phyloP scores from a whole-genome alignment of 257 asterid genomes.

The Solanum piurae region DNA sequence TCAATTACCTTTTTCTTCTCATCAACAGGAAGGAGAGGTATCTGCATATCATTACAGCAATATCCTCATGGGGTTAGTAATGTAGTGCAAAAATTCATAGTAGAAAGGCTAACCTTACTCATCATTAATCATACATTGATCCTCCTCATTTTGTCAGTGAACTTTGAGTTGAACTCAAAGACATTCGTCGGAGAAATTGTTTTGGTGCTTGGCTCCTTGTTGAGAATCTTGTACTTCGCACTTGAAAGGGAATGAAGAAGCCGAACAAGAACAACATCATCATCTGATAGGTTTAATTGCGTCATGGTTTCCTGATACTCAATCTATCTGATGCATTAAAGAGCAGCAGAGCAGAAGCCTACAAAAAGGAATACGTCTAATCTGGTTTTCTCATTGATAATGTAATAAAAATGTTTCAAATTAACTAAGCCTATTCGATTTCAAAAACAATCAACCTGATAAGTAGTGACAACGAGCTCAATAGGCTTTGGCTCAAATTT shows the following conservation, averaged over 20 bases:
- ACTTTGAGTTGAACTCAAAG: slow-evolving; percentile 84
- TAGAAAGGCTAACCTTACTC: background rate
- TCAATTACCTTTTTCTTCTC: slow-evolving; percentile 93
- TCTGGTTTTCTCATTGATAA: background rate
- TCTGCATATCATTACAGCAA: slow-evolving; percentile 29
- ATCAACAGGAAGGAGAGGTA: slow-evolving; percentile 93
- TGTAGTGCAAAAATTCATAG: background rate
- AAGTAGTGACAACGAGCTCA: slow-evolving; percentile 84
- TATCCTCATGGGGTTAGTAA: background rate
- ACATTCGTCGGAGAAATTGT: slow-evolving; percentile 66
- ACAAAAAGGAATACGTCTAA: background rate
- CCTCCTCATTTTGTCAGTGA: slow-evolving; percentile 92
- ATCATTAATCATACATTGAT: slow-evolving; percentile 46
- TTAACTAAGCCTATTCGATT: background rate
- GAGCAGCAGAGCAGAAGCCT: slow-evolving; percentile 85
- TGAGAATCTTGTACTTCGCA: slow-evolving; percentile 85
- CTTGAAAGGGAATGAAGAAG: slow-evolving; percentile 93
- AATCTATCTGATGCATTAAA: slow-evolving; percentile 79
- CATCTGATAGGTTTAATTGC: slow-evolving; percentile 80
- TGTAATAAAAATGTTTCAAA: background rate
- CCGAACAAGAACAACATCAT: slow-evolving; percentile 61
- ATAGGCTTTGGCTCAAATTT: slow-evolving; percentile 78
- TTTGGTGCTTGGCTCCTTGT: slow-evolving; percentile 84
- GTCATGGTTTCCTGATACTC: slow-evolving; percentile 84
- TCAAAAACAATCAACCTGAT: slow-evolving; percentile 45